Evolutionary conservation across 441 rosid genomes (phyloP).

Genomic region (Erodium moschatum): DNA sequence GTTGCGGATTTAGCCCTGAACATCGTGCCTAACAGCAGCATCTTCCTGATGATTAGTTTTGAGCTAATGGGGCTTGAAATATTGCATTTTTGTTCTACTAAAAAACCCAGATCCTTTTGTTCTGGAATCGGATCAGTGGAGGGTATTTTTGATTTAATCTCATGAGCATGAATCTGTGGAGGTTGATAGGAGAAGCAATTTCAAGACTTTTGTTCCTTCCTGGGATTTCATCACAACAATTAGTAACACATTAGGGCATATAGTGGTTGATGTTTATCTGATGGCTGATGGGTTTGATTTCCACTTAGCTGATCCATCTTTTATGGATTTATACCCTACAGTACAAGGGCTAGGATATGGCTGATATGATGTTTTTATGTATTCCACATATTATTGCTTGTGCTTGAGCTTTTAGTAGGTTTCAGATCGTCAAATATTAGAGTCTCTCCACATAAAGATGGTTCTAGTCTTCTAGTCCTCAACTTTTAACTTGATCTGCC

Average conservation of each 20-base stretch:
- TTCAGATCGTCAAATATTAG: too few relatives aligned
- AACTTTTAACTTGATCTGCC: constrained; percentile 21
- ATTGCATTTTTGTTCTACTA: neutral
- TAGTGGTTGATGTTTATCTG: neutral
- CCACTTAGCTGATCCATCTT: neutral
- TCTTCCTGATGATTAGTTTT: neutral
- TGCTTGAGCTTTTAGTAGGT: too few relatives aligned
- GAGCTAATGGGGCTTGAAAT: neutral
- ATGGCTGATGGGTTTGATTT: neutral
- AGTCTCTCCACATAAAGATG: too few relatives aligned
- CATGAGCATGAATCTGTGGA: neutral
- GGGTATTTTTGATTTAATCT: neutral
- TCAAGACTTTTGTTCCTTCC: neutral
- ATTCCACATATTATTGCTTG: neutral
- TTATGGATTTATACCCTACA: neutral
- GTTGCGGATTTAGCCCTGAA: neutral
- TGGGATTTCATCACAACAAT: neutral
- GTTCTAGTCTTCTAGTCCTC: too few relatives aligned
- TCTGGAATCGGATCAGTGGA: neutral
- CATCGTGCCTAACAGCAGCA: neutral
- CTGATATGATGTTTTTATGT: neutral
- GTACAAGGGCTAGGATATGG: neutral
- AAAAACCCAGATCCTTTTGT: constrained; percentile 3
- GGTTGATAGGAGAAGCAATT: constrained; percentile 5
- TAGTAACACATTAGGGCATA: neutral